Conservation (phyloP, 352 stramenopile species). For the Pythium aquatile region DNA sequence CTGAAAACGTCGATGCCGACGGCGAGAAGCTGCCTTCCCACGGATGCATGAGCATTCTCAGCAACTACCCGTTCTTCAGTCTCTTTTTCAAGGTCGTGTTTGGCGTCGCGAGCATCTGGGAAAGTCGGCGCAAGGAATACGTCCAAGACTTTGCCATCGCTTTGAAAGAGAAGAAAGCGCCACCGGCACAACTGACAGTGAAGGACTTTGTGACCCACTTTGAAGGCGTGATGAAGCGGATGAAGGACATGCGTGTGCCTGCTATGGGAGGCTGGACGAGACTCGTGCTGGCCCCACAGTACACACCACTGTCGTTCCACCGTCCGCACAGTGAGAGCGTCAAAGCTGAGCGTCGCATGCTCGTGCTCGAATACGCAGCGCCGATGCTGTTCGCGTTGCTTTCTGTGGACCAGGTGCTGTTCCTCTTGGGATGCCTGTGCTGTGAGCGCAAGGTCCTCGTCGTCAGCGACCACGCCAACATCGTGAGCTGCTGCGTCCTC, state of each 20-base stretch:
- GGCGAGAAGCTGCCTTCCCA: constrained; percentile 35
- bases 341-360: constrained; percentile 49
- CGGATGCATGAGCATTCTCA: constrained; percentile 77
- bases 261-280: constrained; percentile 76
- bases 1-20: constrained; percentile 19
- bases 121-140: constrained; percentile 46
- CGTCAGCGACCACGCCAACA: constrained; percentile 72
- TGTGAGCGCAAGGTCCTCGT: constrained; percentile 78
- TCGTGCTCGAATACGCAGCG: constrained; percentile 72
- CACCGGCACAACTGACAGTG: constrained; percentile 36
- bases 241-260: constrained; percentile 63
- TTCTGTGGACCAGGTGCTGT: constrained; percentile 75
- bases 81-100: constrained; percentile 84
- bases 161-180: constrained; percentile 28
- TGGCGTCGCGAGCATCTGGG: constrained; percentile 70
- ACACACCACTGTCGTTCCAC: constrained; percentile 75
- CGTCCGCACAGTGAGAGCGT: constrained; percentile 63
- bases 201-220: constrained; percentile 68
- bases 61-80: constrained; percentile 79
- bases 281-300: constrained; percentile 49
- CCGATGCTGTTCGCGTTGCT: constrained; percentile 70
- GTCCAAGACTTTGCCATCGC: constrained; percentile 31
- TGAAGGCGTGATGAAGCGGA: constrained; percentile 51
- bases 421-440: constrained; percentile 72
- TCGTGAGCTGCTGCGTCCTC: constrained; percentile 72